Evolutionary conservation across 768 basidiomycete genomes (phyloP).

Genomic region (Dentipellis fragilis): DNA sequence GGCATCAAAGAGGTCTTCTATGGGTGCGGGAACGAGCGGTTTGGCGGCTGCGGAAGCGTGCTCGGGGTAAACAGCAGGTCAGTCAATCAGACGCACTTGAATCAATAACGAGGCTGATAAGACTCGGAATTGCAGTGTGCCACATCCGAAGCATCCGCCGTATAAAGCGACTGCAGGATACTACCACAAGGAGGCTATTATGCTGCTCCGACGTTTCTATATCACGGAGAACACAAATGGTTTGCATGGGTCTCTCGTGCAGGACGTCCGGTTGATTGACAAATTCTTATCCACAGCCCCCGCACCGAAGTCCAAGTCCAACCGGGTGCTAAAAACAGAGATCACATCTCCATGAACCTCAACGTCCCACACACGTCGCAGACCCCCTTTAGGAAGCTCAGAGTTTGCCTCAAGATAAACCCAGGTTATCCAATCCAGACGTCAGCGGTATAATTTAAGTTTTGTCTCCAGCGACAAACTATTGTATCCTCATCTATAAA

Average conservation of each 20-base stretch:
- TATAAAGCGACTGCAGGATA: constrained; percentile 57
- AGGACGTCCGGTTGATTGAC: no score
- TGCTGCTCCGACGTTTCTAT: constrained; percentile 51
- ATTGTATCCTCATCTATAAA: no score
- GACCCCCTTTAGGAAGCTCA: no score
- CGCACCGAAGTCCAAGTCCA: constrained; percentile 77
- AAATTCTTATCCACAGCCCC: constrained; percentile 48
- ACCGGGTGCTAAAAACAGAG: constrained; percentile 77
- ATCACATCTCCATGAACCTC: constrained; percentile 28
- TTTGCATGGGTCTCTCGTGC: constrained; percentile 23
- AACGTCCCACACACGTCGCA: background rate
- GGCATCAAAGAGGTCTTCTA: constrained; percentile 87
- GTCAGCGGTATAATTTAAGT: no score
- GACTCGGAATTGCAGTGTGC: constrained; percentile 32
- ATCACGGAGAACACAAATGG: constrained; percentile 91
- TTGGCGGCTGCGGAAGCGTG: constrained; percentile 95
- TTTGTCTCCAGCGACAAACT: no score
- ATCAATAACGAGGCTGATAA: no score
- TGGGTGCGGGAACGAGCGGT: constrained; percentile 91
- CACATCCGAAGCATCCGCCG: constrained; percentile 63
- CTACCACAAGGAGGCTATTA: constrained; percentile 46
- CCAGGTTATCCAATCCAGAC: no score
- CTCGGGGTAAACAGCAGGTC: constrained; percentile 76
- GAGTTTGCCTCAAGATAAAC: no score
- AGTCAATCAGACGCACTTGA: constrained; percentile 13